Evolutionary conservation across 345 rosid genomes (phyloP).

Genomic region (Ceriops decandra): DNA sequence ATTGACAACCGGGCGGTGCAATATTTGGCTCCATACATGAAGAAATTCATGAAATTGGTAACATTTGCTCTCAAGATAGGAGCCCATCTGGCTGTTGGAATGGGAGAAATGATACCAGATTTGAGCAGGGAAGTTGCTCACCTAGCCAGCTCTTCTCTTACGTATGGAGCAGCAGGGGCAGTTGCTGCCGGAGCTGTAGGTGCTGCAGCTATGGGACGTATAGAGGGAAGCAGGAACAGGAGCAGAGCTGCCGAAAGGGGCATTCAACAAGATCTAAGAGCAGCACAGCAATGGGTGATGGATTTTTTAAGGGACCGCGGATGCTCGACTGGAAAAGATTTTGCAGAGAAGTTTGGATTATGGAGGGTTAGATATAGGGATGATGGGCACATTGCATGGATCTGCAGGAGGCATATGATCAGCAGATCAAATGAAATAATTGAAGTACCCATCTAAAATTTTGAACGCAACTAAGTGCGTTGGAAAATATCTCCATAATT

Average conservation of each 20-base stretch:
- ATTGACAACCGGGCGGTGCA: constrained; percentile 72
- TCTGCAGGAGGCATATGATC: constrained; percentile 77
- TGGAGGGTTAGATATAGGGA: constrained; percentile 85
- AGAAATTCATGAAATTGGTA: constrained; percentile 73
- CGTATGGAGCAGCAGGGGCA: constrained; percentile 80
- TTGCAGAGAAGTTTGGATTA: constrained; percentile 87
- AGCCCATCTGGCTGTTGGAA: constrained; percentile 83
- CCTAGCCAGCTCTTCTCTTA: constrained; percentile 55
- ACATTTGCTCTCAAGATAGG: constrained; percentile 92
- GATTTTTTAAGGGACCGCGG: constrained; percentile 74
- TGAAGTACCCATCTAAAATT: constrained; percentile 53
- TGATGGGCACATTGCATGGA: constrained; percentile 85
- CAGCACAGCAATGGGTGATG: constrained; percentile 88
- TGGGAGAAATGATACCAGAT: constrained; percentile 95
- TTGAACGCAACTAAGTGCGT: constrained; percentile 3
- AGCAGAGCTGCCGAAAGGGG: constrained; percentile 37
- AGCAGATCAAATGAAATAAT: constrained; percentile 63
- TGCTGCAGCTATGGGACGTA: constrained; percentile 44
- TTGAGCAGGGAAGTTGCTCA: constrained; percentile 79
- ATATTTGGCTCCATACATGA: constrained; percentile 78
- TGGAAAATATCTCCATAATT: not conserved
- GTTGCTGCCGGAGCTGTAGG: constrained; percentile 62
- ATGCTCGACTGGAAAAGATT: constrained; percentile 77
- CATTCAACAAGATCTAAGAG: constrained; percentile 60
- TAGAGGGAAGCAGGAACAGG: constrained; percentile 43